Conservation (phyloP, 257 asterid species). For the Euphrasia confusa region DNA sequence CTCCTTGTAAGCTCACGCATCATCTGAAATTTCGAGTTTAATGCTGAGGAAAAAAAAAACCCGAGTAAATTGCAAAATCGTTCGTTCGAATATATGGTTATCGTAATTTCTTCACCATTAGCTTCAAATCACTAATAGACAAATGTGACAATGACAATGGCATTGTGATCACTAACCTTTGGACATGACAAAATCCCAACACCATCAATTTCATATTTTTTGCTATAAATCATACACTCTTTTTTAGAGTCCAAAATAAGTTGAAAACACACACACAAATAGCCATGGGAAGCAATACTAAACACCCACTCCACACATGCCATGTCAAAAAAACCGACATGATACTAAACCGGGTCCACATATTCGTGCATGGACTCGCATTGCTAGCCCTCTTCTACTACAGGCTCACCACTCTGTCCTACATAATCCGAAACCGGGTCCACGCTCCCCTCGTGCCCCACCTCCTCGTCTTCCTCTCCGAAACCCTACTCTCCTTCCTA, state of each 20-base stretch:
- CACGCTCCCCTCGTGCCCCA: constrained; percentile 26
- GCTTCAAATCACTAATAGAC: too few relatives aligned
- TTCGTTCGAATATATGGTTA: too few relatives aligned
- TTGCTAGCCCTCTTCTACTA: constrained; percentile 35
- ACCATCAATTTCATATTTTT: background rate
- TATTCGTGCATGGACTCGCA: constrained; percentile 33
- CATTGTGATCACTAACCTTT: background rate
- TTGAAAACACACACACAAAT: background rate
- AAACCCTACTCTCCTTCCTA: constrained; percentile 29
- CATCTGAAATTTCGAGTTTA: too few relatives aligned
- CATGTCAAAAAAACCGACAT: constrained; percentile 21
- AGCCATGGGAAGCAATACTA: constrained; percentile 2
- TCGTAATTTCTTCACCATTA: too few relatives aligned
- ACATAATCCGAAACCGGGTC: constrained; percentile 1
- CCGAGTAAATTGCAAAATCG: too few relatives aligned
- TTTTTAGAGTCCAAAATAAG: background rate
- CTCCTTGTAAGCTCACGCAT: too few relatives aligned
- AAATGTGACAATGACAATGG: background rate
- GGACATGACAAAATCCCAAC: background rate
- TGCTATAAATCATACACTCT: constrained; percentile 8
- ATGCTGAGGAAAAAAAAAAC: too few relatives aligned
- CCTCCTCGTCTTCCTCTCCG: constrained; percentile 34
- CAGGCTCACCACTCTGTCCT: constrained; percentile 26
- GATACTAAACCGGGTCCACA: constrained; percentile 36
- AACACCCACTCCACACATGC: constrained; percentile 28